Evolutionary conservation across 1,284 basidiomycete species (phyloP).

Genomic region (Gymnopus androsaceus): DNA sequence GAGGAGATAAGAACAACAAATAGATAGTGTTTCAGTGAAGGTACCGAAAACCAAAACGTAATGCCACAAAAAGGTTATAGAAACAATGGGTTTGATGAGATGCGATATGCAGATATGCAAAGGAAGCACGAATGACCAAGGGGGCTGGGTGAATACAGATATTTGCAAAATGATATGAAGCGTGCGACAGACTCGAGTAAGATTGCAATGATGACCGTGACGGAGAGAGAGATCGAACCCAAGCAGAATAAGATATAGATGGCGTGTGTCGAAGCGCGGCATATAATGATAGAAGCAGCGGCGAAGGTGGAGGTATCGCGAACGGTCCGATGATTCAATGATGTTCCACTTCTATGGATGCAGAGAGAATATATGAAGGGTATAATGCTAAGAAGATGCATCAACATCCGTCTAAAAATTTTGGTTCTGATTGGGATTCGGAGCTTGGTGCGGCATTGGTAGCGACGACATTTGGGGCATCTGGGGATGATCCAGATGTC

Average conservation of each 20-base stretch:
- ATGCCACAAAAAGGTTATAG: constrained; percentile 3
- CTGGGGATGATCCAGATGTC: constrained; percentile 40
- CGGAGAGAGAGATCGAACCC: background rate
- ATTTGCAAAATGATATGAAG: constrained; percentile 5
- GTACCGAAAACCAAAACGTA: background rate
- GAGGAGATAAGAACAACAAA: background rate
- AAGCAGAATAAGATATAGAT: constrained; percentile 3
- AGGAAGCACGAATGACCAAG: background rate
- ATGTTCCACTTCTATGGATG: constrained; percentile 1
- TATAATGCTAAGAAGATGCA: constrained; percentile 4
- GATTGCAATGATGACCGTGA: background rate
- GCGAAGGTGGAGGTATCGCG: constrained; percentile 6
- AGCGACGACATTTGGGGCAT: background rate
- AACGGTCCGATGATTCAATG: background rate
- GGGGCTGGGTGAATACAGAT: constrained; percentile 3
- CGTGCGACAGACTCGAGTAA: background rate
- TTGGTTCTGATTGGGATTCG: constrained; percentile 10
- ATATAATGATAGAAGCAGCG: constrained; percentile 1
- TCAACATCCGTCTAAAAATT: constrained; percentile 8
- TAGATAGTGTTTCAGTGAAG: background rate
- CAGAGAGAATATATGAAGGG: background rate
- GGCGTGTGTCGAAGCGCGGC: background rate
- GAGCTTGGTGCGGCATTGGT: constrained; percentile 5
- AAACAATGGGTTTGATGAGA: constrained; percentile 5
- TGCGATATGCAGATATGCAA: background rate